A percentile compares a stretch with the other conserved stretches of the same genome.
phyloP scores from a whole-genome alignment of 257 asterid species.

The Lavandula angustifolia region DNA sequence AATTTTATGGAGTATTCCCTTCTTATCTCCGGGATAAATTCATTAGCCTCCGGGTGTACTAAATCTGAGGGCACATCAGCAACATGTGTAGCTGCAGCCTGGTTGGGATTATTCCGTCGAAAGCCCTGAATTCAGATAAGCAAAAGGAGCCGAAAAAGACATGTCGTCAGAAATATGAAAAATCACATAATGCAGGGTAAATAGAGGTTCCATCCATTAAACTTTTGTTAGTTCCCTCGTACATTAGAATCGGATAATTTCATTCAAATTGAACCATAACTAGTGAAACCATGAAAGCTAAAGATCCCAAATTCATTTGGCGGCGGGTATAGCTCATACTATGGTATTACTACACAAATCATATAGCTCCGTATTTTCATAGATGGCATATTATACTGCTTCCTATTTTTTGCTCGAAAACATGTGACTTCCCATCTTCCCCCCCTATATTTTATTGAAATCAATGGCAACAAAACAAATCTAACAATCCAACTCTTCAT shows the following conservation, averaged over 20 bases:
- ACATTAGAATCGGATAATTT: neutral
- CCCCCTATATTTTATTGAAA: slow-evolving; percentile 28
- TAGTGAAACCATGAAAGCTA: neutral
- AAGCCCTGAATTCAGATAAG: slow-evolving; percentile 45
- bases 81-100: slow-evolving; percentile 35
- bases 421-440: slow-evolving; percentile 34
- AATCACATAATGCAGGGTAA: too few relatives aligned
- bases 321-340: slow-evolving; percentile 47
- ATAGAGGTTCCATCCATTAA: too few relatives aligned
- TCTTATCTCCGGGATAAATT: slow-evolving; percentile 61
- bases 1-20: slow-evolving; percentile 69
- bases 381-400: slow-evolving; percentile 31
- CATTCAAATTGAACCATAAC: too few relatives aligned
- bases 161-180: slow-evolving; percentile 23
- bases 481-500: slow-evolving; percentile 3
- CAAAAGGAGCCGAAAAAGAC: slow-evolving; percentile 27
- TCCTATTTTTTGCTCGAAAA: slow-evolving; percentile 38
- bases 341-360: too few relatives aligned
- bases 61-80: slow-evolving; percentile 49
- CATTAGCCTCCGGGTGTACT: slow-evolving; percentile 54
- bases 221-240: neutral
- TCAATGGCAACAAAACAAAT: slow-evolving; percentile 17
- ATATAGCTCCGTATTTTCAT: slow-evolving; percentile 32
- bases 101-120: slow-evolving; percentile 46
- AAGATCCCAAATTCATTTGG: slow-evolving; percentile 43